phyloP scores from a whole-genome alignment of 2,329 filamentous ascomycete species.

The Colletotrichum coccodes region DNA sequence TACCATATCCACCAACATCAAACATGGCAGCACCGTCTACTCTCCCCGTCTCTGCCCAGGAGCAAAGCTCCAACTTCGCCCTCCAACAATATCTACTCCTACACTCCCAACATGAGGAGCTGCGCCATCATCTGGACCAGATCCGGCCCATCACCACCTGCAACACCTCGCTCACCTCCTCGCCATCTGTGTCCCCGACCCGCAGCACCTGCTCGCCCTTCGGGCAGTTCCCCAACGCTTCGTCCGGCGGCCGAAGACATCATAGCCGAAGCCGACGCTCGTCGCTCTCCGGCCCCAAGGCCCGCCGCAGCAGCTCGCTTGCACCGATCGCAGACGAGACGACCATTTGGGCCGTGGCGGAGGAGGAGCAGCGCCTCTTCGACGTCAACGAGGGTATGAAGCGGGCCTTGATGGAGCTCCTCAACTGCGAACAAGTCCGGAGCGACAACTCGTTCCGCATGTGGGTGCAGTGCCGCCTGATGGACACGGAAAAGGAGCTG shows the following conservation, averaged over 20 bases:
- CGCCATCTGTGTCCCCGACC: conserved; percentile 70
- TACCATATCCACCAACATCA: conserved; percentile 25
- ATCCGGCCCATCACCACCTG: conserved; percentile 54
- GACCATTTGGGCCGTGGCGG: conserved; percentile 58
- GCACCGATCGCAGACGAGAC: conserved; percentile 58
- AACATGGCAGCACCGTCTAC: conserved; percentile 27
- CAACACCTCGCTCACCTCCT: conserved; percentile 48
- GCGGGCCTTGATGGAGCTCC: conserved; percentile 67
- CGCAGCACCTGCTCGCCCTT: conserved; percentile 58
- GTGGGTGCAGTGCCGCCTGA: conserved; percentile 67
- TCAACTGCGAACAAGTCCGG: conserved; percentile 68
- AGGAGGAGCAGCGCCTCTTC: conserved; percentile 63
- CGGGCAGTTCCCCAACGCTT: conserved; percentile 31
- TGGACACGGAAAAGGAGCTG: conserved; percentile 70
- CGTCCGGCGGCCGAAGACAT: conserved; percentile 47
- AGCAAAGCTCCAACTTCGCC: conserved; percentile 56
- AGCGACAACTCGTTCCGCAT: conserved; percentile 61
- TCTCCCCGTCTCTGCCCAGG: conserved; percentile 18
- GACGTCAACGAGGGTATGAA: conserved; percentile 71
- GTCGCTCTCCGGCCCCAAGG: conserved; percentile 36
- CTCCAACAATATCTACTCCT: conserved; percentile 65
- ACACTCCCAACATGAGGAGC: conserved; percentile 64
- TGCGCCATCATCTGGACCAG: conserved; percentile 61
- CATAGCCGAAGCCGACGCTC: conserved; percentile 56
- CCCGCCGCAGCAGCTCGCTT: conserved; percentile 35